A percentile compares a stretch with the other conserved stretches of the same genome.
phyloP scores from a whole-genome alignment of 2,329 filamentous ascomycete species.

The Colletotrichum higginsianum region DNA sequence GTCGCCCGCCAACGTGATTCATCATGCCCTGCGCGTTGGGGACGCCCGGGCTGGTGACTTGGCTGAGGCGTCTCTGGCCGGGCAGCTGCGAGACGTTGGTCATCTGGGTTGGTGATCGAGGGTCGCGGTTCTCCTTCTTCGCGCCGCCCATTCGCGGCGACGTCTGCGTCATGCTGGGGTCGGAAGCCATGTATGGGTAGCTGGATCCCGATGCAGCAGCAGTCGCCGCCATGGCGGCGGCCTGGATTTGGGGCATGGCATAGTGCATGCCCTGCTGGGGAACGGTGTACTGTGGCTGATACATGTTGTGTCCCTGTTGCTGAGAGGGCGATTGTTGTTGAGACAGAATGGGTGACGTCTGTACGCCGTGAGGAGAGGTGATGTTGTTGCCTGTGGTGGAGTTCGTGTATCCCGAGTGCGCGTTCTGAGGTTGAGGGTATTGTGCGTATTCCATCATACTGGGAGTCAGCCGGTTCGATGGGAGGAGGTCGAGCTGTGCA shows the following conservation, averaged over 20 bases:
- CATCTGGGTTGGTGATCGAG: constrained; percentile 83
- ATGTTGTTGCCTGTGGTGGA: constrained; percentile 71
- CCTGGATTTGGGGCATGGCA: constrained; percentile 85
- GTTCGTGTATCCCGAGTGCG: constrained; percentile 76
- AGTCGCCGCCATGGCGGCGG: constrained; percentile 92
- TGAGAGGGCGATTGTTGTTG: constrained; percentile 77
- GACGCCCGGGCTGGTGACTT: constrained; percentile 82
- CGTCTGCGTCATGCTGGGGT: constrained; percentile 76
- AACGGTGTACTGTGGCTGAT: constrained; percentile 83
- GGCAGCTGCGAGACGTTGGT: constrained; percentile 73
- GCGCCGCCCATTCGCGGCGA: constrained; percentile 84
- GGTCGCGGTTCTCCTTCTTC: constrained; percentile 79
- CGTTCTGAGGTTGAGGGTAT: constrained; percentile 78
- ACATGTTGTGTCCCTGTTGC: constrained; percentile 81
- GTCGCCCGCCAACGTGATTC: constrained; percentile 72
- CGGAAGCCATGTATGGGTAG: constrained; percentile 81
- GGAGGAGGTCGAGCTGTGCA: constrained; percentile 21
- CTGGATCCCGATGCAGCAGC: constrained; percentile 89
- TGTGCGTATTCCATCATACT: constrained; percentile 82
- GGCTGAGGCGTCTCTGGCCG: constrained; percentile 78
- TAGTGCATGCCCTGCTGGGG: constrained; percentile 85
- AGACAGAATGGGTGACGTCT: constrained; percentile 85
- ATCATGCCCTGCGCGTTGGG: constrained; percentile 83
- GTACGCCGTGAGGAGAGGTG: constrained; percentile 79
- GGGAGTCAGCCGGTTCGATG: constrained; percentile 44